Conservation (phyloP, 495 filamentous ascomycete species). For the Aspergillus sclerotiicarbonarius region DNA sequence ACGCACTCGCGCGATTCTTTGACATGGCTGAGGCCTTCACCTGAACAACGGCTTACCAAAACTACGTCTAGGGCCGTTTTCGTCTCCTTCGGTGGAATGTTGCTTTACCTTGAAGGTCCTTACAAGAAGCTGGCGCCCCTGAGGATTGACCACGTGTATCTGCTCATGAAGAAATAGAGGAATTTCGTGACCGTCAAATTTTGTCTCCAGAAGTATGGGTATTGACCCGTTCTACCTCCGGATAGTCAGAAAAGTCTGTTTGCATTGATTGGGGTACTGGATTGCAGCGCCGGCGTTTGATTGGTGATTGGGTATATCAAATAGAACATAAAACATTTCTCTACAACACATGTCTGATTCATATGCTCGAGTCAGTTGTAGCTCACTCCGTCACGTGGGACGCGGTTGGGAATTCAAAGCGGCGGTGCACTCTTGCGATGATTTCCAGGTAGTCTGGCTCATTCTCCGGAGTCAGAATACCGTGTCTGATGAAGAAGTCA, state of each 20-base stretch:
- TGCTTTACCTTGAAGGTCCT: constrained; percentile 87
- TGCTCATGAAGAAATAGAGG: constrained; percentile 83
- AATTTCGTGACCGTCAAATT: neutral
- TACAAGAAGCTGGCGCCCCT: constrained; percentile 93
- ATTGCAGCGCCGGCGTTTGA: constrained; percentile 33
- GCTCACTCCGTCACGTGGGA: constrained; percentile 29
- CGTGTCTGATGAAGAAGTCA: constrained; percentile 89
- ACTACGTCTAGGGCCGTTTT: constrained; percentile 73
- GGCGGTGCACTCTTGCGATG: constrained; percentile 69
- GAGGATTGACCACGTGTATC: constrained; percentile 88
- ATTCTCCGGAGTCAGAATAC: constrained; percentile 76
- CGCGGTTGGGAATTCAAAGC: constrained; percentile 73
- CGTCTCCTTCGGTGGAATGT: constrained; percentile 84
- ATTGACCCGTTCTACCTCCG: too few species aligned
- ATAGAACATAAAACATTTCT: constrained; percentile 23
- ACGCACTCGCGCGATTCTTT: neutral
- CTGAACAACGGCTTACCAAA: constrained; percentile 1
- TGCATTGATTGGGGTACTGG: constrained; percentile 16
- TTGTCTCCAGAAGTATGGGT: too few species aligned
- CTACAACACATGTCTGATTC: constrained; percentile 5
- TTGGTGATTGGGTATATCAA: constrained; percentile 27
- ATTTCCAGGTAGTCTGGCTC: constrained; percentile 82
- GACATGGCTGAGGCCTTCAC: neutral
- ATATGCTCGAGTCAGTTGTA: neutral
- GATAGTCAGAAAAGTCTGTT: constrained; percentile 8